Percentiles rank a stretch among this genome's conserved stretches.
These are phyloP conservation scores for Nepenthes mirabilis DNA, from an alignment of 148 eudicot species.

Conservation along the genomic window DNA sequence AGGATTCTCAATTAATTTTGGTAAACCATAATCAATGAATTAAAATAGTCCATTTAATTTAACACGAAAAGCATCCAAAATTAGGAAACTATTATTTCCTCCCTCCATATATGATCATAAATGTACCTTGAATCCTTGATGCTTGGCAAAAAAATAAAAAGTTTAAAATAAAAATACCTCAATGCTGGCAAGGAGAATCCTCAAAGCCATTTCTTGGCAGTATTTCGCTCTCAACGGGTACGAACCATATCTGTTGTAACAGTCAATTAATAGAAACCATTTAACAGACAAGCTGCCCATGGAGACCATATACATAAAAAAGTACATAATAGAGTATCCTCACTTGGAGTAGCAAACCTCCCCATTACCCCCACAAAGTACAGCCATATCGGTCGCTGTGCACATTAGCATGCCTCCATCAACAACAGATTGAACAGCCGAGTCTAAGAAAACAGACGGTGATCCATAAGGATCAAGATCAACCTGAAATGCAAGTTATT, in stretches of 20 bases:
- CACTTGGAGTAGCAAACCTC: conserved; percentile 99
- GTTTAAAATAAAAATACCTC: conserved; percentile 35
- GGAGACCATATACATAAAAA: neutral
- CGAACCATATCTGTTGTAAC: conserved; percentile 64
- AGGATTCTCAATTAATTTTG: no score
- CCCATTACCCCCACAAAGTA: conserved; percentile 87
- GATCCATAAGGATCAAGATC: conserved; percentile 99
- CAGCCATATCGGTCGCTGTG: conserved; percentile 99
- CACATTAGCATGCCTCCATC: conserved; percentile 98
- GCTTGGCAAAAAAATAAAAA: no score
- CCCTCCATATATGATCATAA: neutral
- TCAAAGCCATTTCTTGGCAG: conserved; percentile 95
- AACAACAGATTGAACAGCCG: conserved; percentile 81
- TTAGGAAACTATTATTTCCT: neutral
- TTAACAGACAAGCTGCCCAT: neutral
- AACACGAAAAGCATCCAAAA: neutral
- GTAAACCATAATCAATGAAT: no score
- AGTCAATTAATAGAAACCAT: neutral
- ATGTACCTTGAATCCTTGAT: neutral
- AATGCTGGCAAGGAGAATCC: conserved; percentile 85
- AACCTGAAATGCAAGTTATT: conserved; percentile 40
- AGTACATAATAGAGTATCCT: conserved; percentile 10
- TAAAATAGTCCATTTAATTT: no score
- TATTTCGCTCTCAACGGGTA: conserved; percentile 77
- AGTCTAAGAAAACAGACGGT: conserved; percentile 92